A percentile compares a stretch with the other conserved stretches of the same genome.
Conservation (phyloP, 2,329 filamentous ascomycete genomes). For the Beauveria pseudobassiana region DNA sequence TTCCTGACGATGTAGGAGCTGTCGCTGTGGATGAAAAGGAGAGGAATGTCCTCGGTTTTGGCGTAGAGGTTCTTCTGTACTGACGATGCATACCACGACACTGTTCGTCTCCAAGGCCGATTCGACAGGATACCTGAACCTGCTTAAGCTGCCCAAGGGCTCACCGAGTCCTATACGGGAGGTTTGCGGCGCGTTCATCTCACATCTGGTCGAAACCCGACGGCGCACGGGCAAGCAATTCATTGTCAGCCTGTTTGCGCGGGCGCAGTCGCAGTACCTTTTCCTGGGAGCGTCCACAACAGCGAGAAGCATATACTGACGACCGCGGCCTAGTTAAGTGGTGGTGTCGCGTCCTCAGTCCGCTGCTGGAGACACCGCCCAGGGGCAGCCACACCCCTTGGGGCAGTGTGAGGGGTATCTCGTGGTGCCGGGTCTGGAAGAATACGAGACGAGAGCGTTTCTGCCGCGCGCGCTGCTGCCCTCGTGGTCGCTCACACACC, state of each 20-base stretch:
- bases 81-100: slow-evolving; percentile 71
- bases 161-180: slow-evolving; percentile 65
- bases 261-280: slow-evolving; percentile 87
- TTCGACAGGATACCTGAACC: slow-evolving; percentile 78
- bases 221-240: slow-evolving; percentile 58
- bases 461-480: slow-evolving; percentile 52
- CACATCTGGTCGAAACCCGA: slow-evolving; percentile 62
- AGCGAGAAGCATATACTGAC: slow-evolving; percentile 78
- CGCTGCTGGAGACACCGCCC: slow-evolving; percentile 51
- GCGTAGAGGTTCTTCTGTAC: slow-evolving; percentile 83
- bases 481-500: slow-evolving; percentile 63
- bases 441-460: slow-evolving; percentile 72
- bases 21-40: slow-evolving; percentile 11
- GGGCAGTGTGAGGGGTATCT: slow-evolving; percentile 61
- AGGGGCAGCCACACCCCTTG: slow-evolving; percentile 26
- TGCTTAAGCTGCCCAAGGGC: slow-evolving; percentile 55
- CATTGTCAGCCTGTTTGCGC: slow-evolving; percentile 83
- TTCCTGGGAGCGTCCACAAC: slow-evolving; percentile 87
- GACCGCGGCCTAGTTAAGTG: slow-evolving; percentile 86
- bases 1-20: not conserved
- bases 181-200: slow-evolving; percentile 67
- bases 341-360: slow-evolving; percentile 88
- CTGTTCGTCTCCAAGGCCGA: slow-evolving; percentile 96
- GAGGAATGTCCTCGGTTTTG: slow-evolving; percentile 63
- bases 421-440: slow-evolving; percentile 78